A percentile compares a stretch with the other conserved stretches of the same genome.
Conservation (phyloP, 768 basidiomycete species). For the Tylopilus subfusipes region DNA sequence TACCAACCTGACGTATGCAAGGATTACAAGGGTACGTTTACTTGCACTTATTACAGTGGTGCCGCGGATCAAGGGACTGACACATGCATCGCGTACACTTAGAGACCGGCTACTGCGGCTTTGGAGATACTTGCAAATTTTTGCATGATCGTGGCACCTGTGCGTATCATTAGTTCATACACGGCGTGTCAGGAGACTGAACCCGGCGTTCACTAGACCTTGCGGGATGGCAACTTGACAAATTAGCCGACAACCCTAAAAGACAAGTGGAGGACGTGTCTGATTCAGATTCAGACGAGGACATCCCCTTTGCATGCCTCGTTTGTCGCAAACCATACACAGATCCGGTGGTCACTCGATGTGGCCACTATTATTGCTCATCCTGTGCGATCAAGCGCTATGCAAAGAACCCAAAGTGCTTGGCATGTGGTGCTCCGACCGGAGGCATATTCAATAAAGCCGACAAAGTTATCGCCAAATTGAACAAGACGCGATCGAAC, state of each 20-base stretch:
- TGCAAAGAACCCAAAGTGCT: slow-evolving; percentile 90
- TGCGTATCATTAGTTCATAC: slow-evolving; percentile 38
- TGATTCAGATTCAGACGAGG: slow-evolving; percentile 74
- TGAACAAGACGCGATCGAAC: slow-evolving; percentile 68
- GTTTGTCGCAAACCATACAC: slow-evolving; percentile 94
- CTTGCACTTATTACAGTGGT: not conserved
- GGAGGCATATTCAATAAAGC: slow-evolving; percentile 96
- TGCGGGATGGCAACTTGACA: slow-evolving; percentile 98
- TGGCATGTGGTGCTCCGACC: slow-evolving; percentile 90
- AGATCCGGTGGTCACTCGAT: slow-evolving; percentile 93
- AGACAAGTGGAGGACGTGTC: slow-evolving; percentile 54
- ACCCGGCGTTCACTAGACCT: slow-evolving; percentile 55
- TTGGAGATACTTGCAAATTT: slow-evolving; percentile 99
- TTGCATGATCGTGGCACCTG: slow-evolving; percentile 96
- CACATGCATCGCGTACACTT: not conserved
- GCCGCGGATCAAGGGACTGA: slow-evolving; percentile 18
- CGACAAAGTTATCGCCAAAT: slow-evolving; percentile 86
- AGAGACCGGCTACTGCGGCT: slow-evolving; percentile 99
- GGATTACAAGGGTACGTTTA: slow-evolving; percentile 89
- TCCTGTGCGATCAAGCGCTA: slow-evolving; percentile 94
- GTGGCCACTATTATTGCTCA: slow-evolving; percentile 95
- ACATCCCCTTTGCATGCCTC: slow-evolving; percentile 97
- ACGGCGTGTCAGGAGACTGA: slow-evolving; percentile 6
- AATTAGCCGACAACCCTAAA: slow-evolving; percentile 75
- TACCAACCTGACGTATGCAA: slow-evolving; percentile 99